Percentiles rank a stretch among this genome's conserved stretches.
These are phyloP conservation scores for Eurotiales sp. DNA, from an alignment of 2,329 filamentous ascomycete genomes.

Conservation along the genomic window DNA sequence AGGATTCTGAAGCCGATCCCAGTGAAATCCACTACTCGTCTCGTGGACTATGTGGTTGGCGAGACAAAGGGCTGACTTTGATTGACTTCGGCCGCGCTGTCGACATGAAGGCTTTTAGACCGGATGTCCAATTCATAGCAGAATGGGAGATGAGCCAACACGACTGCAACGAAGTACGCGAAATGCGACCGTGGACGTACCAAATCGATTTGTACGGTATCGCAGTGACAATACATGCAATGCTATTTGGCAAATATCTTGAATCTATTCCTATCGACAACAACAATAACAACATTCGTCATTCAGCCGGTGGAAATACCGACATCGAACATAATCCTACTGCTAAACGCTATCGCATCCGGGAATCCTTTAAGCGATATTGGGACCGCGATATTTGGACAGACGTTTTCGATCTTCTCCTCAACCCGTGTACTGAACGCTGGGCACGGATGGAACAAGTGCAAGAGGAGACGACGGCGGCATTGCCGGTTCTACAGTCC, in stretches of 20 bases:
- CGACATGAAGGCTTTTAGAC: constrained; percentile 80
- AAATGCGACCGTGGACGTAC: constrained; percentile 92
- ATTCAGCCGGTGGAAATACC: constrained; percentile 6
- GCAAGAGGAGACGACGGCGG: constrained; percentile 20
- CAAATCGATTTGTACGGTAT: constrained; percentile 96
- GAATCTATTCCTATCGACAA: constrained; percentile 58
- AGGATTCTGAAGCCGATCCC: constrained; percentile 23
- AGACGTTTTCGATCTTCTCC: constrained; percentile 74
- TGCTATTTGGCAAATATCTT: constrained; percentile 94
- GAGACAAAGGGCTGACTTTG: constrained; percentile 71
- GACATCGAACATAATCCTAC: not conserved
- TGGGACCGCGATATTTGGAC: constrained; percentile 94
- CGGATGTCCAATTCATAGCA: constrained; percentile 80
- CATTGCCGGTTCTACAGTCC: constrained; percentile 68
- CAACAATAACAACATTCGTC: constrained; percentile 34
- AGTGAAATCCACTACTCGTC: constrained; percentile 60
- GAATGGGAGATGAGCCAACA: constrained; percentile 88
- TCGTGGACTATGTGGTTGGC: constrained; percentile 75
- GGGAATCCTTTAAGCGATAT: constrained; percentile 84
- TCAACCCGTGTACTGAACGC: constrained; percentile 66
- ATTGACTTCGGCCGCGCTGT: constrained; percentile 96
- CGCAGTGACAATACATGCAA: constrained; percentile 78
- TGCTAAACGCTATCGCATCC: constrained; percentile 69
- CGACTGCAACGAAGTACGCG: constrained; percentile 94
- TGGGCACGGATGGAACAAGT: constrained; percentile 59